These are phyloP conservation scores for Ganoderma lucidum DNA, from an alignment of 1,284 basidiomycete genomes.

Conservation along the genomic window DNA sequence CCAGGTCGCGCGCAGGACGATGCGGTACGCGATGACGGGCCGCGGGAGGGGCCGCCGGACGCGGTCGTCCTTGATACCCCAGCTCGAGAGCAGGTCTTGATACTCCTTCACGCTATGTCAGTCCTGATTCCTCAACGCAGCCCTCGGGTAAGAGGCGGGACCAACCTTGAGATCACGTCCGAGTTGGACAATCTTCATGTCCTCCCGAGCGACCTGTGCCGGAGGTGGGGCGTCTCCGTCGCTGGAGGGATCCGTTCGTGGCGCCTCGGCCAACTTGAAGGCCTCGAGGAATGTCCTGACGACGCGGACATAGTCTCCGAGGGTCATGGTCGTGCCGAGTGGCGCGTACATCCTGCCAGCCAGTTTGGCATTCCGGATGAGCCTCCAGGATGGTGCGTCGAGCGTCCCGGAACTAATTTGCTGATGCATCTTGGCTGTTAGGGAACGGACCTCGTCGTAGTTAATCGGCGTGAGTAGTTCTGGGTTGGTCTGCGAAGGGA, in stretches of 20 bases:
- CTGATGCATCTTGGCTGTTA: constrained; percentile 72
- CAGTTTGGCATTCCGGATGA: constrained; percentile 77
- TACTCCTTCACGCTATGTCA: constrained; percentile 58
- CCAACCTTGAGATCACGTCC: constrained; percentile 69
- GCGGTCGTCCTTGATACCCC: constrained; percentile 84
- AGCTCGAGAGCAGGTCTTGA: constrained; percentile 69
- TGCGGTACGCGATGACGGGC: constrained; percentile 63
- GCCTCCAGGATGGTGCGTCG: constrained; percentile 84
- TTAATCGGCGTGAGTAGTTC: constrained; percentile 76
- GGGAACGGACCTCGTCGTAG: constrained; percentile 60
- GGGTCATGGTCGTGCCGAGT: constrained; percentile 79
- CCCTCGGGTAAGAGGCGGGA: not conserved
- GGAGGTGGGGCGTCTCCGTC: constrained; percentile 38
- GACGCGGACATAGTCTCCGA: constrained; percentile 85
- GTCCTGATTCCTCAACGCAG: not conserved
- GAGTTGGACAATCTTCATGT: constrained; percentile 50
- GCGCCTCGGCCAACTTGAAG: constrained; percentile 59
- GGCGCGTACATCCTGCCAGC: constrained; percentile 84
- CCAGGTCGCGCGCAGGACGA: constrained; percentile 71
- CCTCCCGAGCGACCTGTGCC: constrained; percentile 38
- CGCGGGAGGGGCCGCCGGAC: constrained; percentile 70
- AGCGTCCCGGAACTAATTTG: constrained; percentile 80
- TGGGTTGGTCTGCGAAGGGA: constrained; percentile 60
- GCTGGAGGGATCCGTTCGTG: constrained; percentile 33
- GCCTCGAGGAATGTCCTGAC: constrained; percentile 76